Base-by-base conservation (phyloP, 2,329 filamentous ascomycete species). In the Trichoderma cornu-damae region DNA sequence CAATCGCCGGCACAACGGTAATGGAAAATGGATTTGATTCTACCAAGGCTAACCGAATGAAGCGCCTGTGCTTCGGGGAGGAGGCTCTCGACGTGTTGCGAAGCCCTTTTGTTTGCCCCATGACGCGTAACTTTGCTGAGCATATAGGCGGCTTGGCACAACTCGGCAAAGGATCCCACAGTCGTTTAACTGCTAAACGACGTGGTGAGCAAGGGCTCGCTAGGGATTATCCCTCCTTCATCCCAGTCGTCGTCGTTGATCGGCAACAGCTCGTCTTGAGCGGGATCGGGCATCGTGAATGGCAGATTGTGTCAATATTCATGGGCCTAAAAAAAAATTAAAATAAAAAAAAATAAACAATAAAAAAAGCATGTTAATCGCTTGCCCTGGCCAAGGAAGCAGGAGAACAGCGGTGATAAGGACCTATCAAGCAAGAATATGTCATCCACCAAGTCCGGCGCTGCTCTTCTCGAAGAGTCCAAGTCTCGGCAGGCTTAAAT, bases 201-300 rank as follows among this genome's bases (percentile, higher is more conserved):
- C 1, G 42, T 16, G 3, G 52, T 55, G n/a, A 55, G 47, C 8
- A 55, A 32, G 7, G 52, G 52, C 16, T 55, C 52, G 32, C 52
- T 55, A 16, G 52, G 52, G 20, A 55, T 42, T 20, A 55, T 55
- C 22, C 30, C 47, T 2, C 52, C 52, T 38, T 55, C 16, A 6
- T 55, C 42, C 52, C 52, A 55, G 22, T 55, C 52, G 6, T 46
- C 52, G 16, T 55, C 52, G 6, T 55, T 55, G 16, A 55, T 55
- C 2, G 52, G 52, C 22, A 55, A 3, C 2, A 55, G 12, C 42
- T 55, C 52, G 34, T 55, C 52, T 16, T 38, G 32, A 7, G 37
- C 52, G 1, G 52, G 52, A 12, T 55, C 52, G n/a, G 52, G 52
- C 4, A 43, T 22, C 3, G 52, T 43, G 6, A 37, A 22, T 22